Evolutionary conservation across 2,329 filamentous ascomycete genomes (phyloP), one percentile per base, ranked within the genome.

Genomic region (Taxawa tesnikishii): DNA sequence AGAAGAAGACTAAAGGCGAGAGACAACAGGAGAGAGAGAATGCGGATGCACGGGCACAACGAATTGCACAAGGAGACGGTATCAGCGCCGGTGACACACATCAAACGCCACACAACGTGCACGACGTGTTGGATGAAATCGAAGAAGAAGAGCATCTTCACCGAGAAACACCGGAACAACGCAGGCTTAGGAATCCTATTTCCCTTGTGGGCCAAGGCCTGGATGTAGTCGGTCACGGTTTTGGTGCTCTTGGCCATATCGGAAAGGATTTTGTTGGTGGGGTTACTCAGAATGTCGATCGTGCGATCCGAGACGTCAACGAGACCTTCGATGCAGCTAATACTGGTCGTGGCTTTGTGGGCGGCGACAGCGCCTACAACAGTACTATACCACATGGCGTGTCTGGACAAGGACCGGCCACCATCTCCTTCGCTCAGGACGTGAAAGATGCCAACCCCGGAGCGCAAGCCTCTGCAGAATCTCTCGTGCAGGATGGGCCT

Each of bases 1-100:
- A 67, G 31, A 71, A 72, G 31, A 71, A 73, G 5, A 78, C 76
- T 59, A 16, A 67, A 64, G 33, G 58, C 60, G 2, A 53, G 25
- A 33, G 14, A 65, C n/a, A 66, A 60, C 18, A 75, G 71, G 43
- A 51, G 65, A 14, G 68, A 76, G 43, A 62, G 50, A 33, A 43
- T 40, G 39, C 38, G 13, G 28, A 53, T 37, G 42, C 44, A 21
- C 45, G 43, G 14, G 51, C 52, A 12, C 44, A 54, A 28, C 29
- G 40, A 4, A 40, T 49, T 37, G 49, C 53, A 7, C 38, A 50
- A 26, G 44, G 45, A 2, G 34, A 42, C 6, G 53, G 53, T 23
- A 29, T 47, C 6, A 54, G 49, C 31, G 44, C 47, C 24, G 51
- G 51, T 14, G 45, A 51, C 28, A 45, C 45, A 26, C 43, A 48